Base-by-base conservation (phyloP, 176 grass and related monocot genomes). In the Aegilops sharonensis region DNA sequence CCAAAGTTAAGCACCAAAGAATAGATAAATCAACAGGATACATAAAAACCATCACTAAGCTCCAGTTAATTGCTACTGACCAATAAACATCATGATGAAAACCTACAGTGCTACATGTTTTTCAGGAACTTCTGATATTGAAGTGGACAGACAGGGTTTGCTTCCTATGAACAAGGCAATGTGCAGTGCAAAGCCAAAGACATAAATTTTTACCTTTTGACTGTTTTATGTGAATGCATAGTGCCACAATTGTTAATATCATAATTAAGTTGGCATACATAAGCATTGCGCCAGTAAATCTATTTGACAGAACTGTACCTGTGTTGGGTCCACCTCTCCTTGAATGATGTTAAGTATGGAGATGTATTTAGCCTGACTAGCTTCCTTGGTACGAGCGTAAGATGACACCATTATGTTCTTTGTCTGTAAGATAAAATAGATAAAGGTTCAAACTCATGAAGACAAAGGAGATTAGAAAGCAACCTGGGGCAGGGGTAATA, bases 321-420 rank as follows among this genome's bases (percentile, higher is more conserved):
- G 97, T 87, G 97, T 99, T 37, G 97, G 94, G 30, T 99, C 97
- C 78, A 99, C 97, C 78, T 99, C 97, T 88, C 97, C 97, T 85
- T 99, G 97, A 85, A 99, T 99, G 62, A 99, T 94, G 78, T 99
- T 99, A 57, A 99, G 87, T 87, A 96, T 99, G 70, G 97, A 99
- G 79, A 99, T 99, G 82, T 99, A 99, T 91, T 99, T 99, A 47
- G 97, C 97, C 78, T 99, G 97, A 87, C 97, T 99, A 77, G 97
- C 97, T 89, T 99, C 97, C 85, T 99, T 99, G 54, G 94, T 99
- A 25, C 97, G 97, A 64, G 94, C 97, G 66, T 99, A 99, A 42
- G 94, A 99, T 73, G 97, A 99, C 36, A 95, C 94, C 97, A 99
- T 99, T 86, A 99, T 96, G 80, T 99, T 99, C 85, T 99, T 99